Evolutionary conservation across 2,329 filamentous ascomycete genomes (phyloP).

Genomic region (Penicillium sp.): DNA sequence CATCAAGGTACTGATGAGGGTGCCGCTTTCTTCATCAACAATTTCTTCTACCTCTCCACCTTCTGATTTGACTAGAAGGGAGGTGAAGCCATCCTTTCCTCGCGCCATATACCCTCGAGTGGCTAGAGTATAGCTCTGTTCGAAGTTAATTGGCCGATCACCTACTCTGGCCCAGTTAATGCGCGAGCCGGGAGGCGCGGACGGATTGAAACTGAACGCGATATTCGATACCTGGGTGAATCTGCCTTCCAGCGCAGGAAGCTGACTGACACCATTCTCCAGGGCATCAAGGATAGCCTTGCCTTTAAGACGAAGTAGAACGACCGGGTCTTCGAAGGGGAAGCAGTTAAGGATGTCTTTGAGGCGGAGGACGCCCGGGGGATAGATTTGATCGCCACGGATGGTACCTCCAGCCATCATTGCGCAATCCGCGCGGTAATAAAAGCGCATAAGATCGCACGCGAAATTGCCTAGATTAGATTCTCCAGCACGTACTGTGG

Average conservation of each 20-base stretch:
- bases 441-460: conserved; percentile 85
- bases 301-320: conserved; percentile 74
- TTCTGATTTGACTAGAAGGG: conserved; percentile 74
- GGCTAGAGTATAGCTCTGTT: conserved; percentile 71
- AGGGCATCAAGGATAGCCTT: conserved; percentile 76
- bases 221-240: conserved; percentile 91
- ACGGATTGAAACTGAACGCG: conserved; percentile 72
- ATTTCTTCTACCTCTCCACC: conserved; percentile 79
- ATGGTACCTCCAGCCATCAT: conserved; percentile 88
- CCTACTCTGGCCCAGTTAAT: conserved; percentile 67
- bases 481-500: conserved; percentile 75
- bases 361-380: conserved; percentile 75
- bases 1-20: conserved; percentile 83
- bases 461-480: conserved; percentile 91
- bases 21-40: conserved; percentile 83
- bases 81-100: conserved; percentile 83
- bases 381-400: conserved; percentile 85
- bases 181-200: conserved; percentile 63
- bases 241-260: conserved; percentile 81
- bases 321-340: conserved; percentile 88
- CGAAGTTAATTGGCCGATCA: conserved; percentile 64
- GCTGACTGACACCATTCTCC: conserved; percentile 80
- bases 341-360: conserved; percentile 89
- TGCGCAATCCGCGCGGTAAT: conserved; percentile 79
- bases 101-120: conserved; percentile 89